phyloP scores from a whole-genome alignment of 495 filamentous ascomycete genomes.

The Choiromyces venosus region DNA sequence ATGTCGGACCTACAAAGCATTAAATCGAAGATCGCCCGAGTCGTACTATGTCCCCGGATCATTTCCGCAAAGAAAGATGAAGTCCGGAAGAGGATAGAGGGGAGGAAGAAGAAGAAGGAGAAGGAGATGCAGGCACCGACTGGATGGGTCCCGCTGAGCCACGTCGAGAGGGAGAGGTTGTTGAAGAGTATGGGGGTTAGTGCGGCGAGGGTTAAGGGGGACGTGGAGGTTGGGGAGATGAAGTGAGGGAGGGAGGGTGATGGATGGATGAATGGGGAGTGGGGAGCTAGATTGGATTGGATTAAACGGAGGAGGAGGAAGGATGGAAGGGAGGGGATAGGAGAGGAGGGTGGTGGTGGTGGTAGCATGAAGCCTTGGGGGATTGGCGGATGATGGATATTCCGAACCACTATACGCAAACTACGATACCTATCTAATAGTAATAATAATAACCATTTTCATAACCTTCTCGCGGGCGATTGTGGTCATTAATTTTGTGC shows the following conservation, averaged over 20 bases:
- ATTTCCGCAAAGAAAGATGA: not conserved
- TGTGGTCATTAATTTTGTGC: no score
- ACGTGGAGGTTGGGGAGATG: not conserved
- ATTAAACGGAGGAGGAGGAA: no score
- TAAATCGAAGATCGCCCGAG: not conserved
- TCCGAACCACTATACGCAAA: no score
- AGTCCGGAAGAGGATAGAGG: no score
- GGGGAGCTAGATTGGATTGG: not conserved
- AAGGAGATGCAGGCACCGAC: not conserved
- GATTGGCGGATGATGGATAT: no score
- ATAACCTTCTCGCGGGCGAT: no score
- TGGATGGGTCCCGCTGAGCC: not conserved
- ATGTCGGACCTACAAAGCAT: not conserved
- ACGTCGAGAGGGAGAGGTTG: not conserved
- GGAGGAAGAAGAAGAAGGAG: not conserved
- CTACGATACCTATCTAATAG: no score
- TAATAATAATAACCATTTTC: no score
- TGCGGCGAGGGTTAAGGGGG: not conserved
- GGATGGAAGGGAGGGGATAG: not conserved
- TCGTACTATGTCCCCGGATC: not conserved
- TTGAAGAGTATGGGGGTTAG: constrained; percentile 1
- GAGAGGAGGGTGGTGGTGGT: no score
- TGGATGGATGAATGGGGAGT: not conserved
- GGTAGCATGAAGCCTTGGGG: no score
- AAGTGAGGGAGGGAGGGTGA: not conserved